These are phyloP conservation scores for Arthroderma sp. DNA, from an alignment of 2,329 filamentous ascomycete species.

Conservation along the genomic window DNA sequence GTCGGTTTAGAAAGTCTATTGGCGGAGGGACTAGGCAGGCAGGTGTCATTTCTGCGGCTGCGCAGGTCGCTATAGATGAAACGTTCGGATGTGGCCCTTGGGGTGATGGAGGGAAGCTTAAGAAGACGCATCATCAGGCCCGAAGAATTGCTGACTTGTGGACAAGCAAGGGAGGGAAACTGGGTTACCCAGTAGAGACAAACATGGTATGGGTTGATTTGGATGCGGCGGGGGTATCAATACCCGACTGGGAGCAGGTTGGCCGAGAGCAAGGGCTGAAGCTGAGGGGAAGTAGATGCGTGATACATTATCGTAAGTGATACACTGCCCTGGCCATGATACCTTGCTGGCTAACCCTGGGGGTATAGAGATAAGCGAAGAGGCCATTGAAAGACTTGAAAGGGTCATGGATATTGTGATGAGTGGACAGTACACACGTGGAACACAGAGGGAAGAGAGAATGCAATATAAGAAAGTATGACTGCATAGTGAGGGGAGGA, in stretches of 20 bases:
- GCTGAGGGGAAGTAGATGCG: conserved; percentile 45
- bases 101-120: conserved; percentile 49
- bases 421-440: background rate
- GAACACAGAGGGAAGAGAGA: too few species aligned
- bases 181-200: conserved; percentile 62
- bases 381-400: conserved; percentile 17
- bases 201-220: conserved; percentile 86
- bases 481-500: too few species aligned
- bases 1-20: conserved; percentile 69
- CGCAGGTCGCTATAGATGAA: conserved; percentile 63
- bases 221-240: conserved; percentile 42
- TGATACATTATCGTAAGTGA: conserved; percentile 52
- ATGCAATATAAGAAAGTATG: too few species aligned
- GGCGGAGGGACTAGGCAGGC: conserved; percentile 67
- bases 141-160: conserved; percentile 52
- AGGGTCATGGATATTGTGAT: conserved; percentile 17
- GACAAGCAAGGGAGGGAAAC: conserved; percentile 54
- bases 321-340: background rate
- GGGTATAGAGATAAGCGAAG: conserved; percentile 31
- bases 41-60: conserved; percentile 62
- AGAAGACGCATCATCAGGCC: conserved; percentile 48
- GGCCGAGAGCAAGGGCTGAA: conserved; percentile 46
- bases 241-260: conserved; percentile 40
- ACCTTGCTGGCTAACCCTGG: background rate
- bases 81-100: conserved; percentile 51